Percentiles rank a stretch among this genome's conserved stretches.
phyloP scores from a whole-genome alignment of 768 basidiomycete genomes.

The Termitomyces sp. region DNA sequence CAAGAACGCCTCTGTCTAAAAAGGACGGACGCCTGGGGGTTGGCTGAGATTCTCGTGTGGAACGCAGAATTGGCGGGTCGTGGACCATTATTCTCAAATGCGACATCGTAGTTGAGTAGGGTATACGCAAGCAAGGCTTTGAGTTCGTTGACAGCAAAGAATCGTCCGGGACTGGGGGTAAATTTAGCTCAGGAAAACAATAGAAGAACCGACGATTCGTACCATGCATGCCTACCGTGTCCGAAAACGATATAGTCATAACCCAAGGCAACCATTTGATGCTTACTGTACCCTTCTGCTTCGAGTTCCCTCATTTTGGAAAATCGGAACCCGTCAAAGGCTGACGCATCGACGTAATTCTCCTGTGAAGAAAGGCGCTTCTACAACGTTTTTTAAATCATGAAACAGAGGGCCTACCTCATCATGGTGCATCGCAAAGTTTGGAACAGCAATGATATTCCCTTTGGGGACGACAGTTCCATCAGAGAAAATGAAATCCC shows the following conservation, averaged over 20 bases:
- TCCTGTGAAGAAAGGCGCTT: slow-evolving; percentile 5
- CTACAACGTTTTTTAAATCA: background rate
- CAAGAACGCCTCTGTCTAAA: slow-evolving; percentile 19
- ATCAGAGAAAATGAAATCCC: slow-evolving; percentile 20
- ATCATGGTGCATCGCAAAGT: slow-evolving; percentile 5
- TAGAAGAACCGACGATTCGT: background rate
- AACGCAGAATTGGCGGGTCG: slow-evolving; percentile 1
- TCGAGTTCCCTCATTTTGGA: slow-evolving; percentile 19
- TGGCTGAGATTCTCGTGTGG: slow-evolving; percentile 16
- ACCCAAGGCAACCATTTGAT: background rate
- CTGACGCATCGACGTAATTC: slow-evolving; percentile 10
- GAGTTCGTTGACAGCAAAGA: slow-evolving; percentile 32
- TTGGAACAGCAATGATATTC: slow-evolving; percentile 6
- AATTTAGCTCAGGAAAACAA: background rate
- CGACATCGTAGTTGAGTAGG: slow-evolving; percentile 31
- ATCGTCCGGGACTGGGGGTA: slow-evolving; percentile 28
- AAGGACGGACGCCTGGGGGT: slow-evolving; percentile 26
- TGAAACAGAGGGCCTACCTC: background rate
- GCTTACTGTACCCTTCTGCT: slow-evolving; percentile 8
- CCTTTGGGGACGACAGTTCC: slow-evolving; percentile 21
- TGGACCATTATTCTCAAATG: slow-evolving; percentile 10
- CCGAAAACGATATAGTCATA: background rate
- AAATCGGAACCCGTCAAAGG: slow-evolving; percentile 36
- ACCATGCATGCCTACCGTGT: slow-evolving; percentile 8
- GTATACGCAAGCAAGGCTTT: slow-evolving; percentile 31